Evolutionary conservation across 192 early-diverging fungal genomes (phyloP), one percentile per base, ranked within the genome.

Genomic region (Gonapodya sp.): DNA sequence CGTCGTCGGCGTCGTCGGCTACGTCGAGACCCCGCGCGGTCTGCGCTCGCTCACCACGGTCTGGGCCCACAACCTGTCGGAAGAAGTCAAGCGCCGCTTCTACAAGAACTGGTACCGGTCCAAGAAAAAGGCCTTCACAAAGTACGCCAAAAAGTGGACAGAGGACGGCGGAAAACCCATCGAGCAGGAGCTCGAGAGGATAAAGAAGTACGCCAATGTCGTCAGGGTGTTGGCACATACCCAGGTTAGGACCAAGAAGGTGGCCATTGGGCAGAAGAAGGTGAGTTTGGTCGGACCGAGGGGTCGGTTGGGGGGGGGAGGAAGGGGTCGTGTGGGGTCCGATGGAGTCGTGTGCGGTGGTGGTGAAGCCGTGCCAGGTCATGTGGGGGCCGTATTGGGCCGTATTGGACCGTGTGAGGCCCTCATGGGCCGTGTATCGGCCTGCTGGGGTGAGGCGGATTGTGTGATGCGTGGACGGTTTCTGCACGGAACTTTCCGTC

Each of bases 61-160:
- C 87, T 99, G 98, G 98, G 96, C 98, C 77, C 95, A 99, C 90
- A 96, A 99, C 88, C 89, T 99, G 75, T 92, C 91, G 80, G 97
- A 99, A 83, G 98, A 98, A 87, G 87, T 98, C 80, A 96, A 93
- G 92, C 95, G 98, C 85, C 94, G 98, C 88, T 98, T 99, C 95
- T 99, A 99, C 95, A 96, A 98, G 94, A 99, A 97, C 95, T 99
- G 96, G 96, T 99, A 99, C 93, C 92, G 94, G 86, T 96, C 96
- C 86, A 99, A 99, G 95, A 97, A 97, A 90, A 99, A 99, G 95
- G 98, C 97, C 36, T 99, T 96, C 93, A 99, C 97, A 91, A 97
- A 97, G 91, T 98, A 98, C 90, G 93, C 96, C 85, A 92, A 95
- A 91, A 98, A 98, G 91, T 94, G 97, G 90, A 88, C 95, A 78